These are phyloP conservation scores for Pichia inconspicua DNA, from an alignment of 1,139 yeast genomes.

Conservation along the genomic window DNA sequence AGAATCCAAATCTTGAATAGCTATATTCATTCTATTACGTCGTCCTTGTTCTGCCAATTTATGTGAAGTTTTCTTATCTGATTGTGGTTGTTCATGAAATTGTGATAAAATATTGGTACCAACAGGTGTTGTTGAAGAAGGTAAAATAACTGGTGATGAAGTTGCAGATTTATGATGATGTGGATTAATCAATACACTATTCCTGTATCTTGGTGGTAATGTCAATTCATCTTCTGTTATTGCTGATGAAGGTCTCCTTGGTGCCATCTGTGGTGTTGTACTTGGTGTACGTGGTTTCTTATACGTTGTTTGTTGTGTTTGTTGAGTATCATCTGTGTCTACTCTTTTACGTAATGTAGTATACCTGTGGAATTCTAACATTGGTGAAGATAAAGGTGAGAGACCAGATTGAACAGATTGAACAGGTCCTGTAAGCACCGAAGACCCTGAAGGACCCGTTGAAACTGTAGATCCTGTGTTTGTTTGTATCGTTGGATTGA, in stretches of 20 bases:
- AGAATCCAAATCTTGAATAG: constrained; percentile 64
- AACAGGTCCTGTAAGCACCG: not conserved
- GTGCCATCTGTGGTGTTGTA: constrained; percentile 31
- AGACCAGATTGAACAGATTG: constrained; percentile 21
- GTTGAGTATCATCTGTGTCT: constrained; percentile 9
- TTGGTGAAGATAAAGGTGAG: constrained; percentile 58
- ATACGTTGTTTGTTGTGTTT: constrained; percentile 2
- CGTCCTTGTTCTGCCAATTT: constrained; percentile 95
- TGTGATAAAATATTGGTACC: constrained; percentile 6
- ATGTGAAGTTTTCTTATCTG: constrained; percentile 67
- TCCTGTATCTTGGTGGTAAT: constrained; percentile 8
- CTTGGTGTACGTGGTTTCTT: constrained; percentile 31
- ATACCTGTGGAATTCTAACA: constrained; percentile 40
- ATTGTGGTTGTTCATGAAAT: not conserved
- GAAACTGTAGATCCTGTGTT: not conserved
- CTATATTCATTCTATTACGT: constrained; percentile 82
- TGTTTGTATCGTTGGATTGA: not conserved
- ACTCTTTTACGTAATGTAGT: constrained; percentile 20
- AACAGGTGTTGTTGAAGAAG: constrained; percentile 16
- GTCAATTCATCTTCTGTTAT: constrained; percentile 15
- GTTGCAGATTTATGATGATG: constrained; percentile 34
- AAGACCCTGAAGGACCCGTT: not conserved
- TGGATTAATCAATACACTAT: constrained; percentile 27
- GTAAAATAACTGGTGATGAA: constrained; percentile 30
- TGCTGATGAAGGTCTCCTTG: constrained; percentile 16